phyloP scores from a whole-genome alignment of 768 basidiomycete species.

The Thelephora aurantiotincta region DNA sequence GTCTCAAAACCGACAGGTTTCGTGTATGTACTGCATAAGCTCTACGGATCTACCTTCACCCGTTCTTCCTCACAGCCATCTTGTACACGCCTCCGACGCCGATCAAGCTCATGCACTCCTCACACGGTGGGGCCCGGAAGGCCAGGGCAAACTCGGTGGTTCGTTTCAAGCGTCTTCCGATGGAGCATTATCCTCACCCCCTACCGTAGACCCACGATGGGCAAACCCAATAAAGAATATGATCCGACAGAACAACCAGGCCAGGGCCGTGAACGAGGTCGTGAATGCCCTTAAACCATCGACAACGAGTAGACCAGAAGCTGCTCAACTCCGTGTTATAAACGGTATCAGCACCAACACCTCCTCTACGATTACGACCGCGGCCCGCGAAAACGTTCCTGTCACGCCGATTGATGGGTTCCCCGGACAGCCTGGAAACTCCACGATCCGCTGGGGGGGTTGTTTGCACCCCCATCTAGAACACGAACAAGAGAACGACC shows the following conservation, averaged over 20 bases:
- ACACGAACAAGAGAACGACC: constrained; percentile 42
- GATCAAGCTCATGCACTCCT: constrained; percentile 81
- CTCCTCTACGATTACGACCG: constrained; percentile 63
- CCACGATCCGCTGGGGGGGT: constrained; percentile 45
- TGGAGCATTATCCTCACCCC: constrained; percentile 9
- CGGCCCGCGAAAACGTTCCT: constrained; percentile 54
- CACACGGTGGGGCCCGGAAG: constrained; percentile 79
- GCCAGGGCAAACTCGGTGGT: constrained; percentile 82
- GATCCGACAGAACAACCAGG: constrained; percentile 52
- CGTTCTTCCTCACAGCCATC: constrained; percentile 40
- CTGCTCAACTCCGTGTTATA: constrained; percentile 49
- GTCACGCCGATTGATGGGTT: constrained; percentile 26
- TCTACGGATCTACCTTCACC: constrained; percentile 9
- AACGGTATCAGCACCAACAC: constrained; percentile 61
- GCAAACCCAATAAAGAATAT: constrained; percentile 77
- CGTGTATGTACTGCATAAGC: constrained; percentile 41
- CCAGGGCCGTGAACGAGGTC: constrained; percentile 63
- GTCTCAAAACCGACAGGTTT: constrained; percentile 74
- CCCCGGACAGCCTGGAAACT: constrained; percentile 39
- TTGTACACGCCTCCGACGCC: constrained; percentile 83
- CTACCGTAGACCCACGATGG: constrained; percentile 69
- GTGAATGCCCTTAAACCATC: constrained; percentile 55
- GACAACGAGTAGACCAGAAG: constrained; percentile 26
- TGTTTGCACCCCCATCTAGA: constrained; percentile 56
- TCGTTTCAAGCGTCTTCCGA: constrained; percentile 16